A percentile compares a stretch with the other conserved stretches of the same genome.
Evolutionary conservation across 1,139 yeast genomes (phyloP).

Genomic region (Geotrichum carabidarum): DNA sequence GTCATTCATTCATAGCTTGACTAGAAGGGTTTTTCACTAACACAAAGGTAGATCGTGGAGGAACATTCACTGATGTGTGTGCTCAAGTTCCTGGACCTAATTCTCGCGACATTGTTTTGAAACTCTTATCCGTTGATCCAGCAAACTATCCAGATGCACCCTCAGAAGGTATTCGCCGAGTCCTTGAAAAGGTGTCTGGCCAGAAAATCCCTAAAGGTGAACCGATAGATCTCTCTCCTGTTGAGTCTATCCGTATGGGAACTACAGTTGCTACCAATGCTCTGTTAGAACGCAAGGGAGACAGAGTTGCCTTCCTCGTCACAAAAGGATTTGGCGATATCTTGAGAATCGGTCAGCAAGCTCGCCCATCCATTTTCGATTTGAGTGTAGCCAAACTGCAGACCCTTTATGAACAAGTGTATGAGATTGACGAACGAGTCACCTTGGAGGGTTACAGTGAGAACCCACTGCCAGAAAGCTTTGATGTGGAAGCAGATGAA

Average conservation of each 20-base stretch:
- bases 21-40: not conserved
- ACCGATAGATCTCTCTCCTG: conserved; percentile 45
- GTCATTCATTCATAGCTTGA: not conserved
- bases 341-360: conserved; percentile 63
- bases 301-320: conserved; percentile 55
- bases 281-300: conserved; percentile 62
- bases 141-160: conserved; percentile 84
- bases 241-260: conserved; percentile 65
- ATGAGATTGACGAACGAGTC: conserved; percentile 69
- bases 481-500: conserved; percentile 32
- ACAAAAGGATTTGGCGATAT: conserved; percentile 66
- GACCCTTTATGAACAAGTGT: conserved; percentile 56
- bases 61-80: conserved; percentile 82
- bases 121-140: conserved; percentile 82
- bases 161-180: conserved; percentile 78
- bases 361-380: conserved; percentile 66
- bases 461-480: conserved; percentile 44
- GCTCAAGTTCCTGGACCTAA: conserved; percentile 42
- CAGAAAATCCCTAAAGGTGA: conserved; percentile 42
- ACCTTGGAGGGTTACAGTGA: conserved; percentile 64
- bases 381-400: conserved; percentile 54
- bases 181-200: conserved; percentile 56
- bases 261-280: conserved; percentile 82
- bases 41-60: conserved; percentile 42
- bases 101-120: conserved; percentile 54